A percentile compares a stretch with the other conserved stretches of the same genome.
These are phyloP conservation scores for Lodderomyces beijingensis DNA, from an alignment of 1,139 yeast species.

Conservation along the genomic window DNA sequence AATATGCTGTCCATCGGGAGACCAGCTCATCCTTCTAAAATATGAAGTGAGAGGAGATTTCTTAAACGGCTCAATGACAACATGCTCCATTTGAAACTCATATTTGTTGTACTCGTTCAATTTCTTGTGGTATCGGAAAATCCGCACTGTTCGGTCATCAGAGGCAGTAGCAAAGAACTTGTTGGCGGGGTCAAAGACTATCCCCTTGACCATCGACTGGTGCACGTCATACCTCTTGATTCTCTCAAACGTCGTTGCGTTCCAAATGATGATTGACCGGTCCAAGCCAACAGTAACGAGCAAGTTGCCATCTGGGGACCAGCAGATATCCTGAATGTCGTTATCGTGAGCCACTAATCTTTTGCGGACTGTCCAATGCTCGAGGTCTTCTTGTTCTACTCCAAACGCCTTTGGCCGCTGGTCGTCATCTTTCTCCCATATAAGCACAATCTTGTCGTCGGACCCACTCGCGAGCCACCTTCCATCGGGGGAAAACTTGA, in stretches of 20 bases:
- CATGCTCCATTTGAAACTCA: slow-evolving; percentile 81
- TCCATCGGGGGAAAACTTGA: slow-evolving; percentile 89
- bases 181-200: slow-evolving; percentile 95
- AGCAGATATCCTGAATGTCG: slow-evolving; percentile 94
- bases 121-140: slow-evolving; percentile 76
- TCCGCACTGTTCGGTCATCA: slow-evolving; percentile 86
- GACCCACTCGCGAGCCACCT: slow-evolving; percentile 89
- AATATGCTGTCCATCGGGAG: slow-evolving; percentile 95
- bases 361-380: slow-evolving; percentile 91
- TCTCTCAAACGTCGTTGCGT: slow-evolving; percentile 85
- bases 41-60: slow-evolving; percentile 91
- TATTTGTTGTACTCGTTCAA: slow-evolving; percentile 60
- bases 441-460: slow-evolving; percentile 85
- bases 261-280: slow-evolving; percentile 89
- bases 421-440: slow-evolving; percentile 77
- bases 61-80: slow-evolving; percentile 77
- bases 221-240: slow-evolving; percentile 87
- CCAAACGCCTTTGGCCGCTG: slow-evolving; percentile 41
- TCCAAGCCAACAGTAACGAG: slow-evolving; percentile 93
- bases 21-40: slow-evolving; percentile 91
- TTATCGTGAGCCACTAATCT: slow-evolving; percentile 94
- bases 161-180: slow-evolving; percentile 96
- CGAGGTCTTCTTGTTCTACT: slow-evolving; percentile 60
- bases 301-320: slow-evolving; percentile 94
- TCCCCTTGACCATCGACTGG: slow-evolving; percentile 93